Conservation (phyloP, 2,329 filamentous ascomycete species). For the Fonsecaea multimorphosa region DNA sequence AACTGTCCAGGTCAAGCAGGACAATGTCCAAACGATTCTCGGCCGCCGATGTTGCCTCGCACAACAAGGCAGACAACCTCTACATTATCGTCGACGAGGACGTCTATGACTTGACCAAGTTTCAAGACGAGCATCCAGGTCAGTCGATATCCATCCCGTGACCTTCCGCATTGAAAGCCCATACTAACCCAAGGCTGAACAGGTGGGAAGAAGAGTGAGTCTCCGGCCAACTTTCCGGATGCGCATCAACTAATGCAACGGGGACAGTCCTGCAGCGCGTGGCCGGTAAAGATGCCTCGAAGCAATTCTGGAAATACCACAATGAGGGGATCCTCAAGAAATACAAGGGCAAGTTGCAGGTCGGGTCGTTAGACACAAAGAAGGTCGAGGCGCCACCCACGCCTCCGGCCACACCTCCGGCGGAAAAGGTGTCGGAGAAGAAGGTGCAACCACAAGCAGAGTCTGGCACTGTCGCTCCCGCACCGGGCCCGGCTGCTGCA, state of each 20-base stretch:
- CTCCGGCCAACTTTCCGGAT: conserved; percentile 16
- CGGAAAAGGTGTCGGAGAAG: conserved; percentile 53
- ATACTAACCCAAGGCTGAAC: conserved; percentile 18
- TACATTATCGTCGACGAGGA: conserved; percentile 94
- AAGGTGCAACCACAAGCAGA: conserved; percentile 65
- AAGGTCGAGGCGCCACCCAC: conserved; percentile 64
- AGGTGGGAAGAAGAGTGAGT: conserved; percentile 74
- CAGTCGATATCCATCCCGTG: conserved; percentile 30
- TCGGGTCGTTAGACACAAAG: conserved; percentile 84
- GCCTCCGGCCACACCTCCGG: conserved; percentile 55
- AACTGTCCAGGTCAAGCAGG: conserved; percentile 13
- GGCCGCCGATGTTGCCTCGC: conserved; percentile 82
- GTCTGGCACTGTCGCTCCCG: conserved; percentile 59
- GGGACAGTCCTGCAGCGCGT: conserved; percentile 66
- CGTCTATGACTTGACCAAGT: conserved; percentile 92
- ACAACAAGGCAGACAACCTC: conserved; percentile 84
- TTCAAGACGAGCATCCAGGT: conserved; percentile 79
- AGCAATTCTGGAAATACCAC: conserved; percentile 72
- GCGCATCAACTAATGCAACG: conserved; percentile 9
- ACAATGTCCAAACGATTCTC: conserved; percentile 89
- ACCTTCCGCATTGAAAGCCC: neutral
- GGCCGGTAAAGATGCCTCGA: conserved; percentile 70
- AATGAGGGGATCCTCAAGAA: conserved; percentile 67
- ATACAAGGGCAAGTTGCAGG: conserved; percentile 64
- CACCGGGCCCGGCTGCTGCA: conserved; percentile 47